phyloP scores from a whole-genome alignment of 805 yeast genomes.

The Diddensiella santjacobensis region DNA sequence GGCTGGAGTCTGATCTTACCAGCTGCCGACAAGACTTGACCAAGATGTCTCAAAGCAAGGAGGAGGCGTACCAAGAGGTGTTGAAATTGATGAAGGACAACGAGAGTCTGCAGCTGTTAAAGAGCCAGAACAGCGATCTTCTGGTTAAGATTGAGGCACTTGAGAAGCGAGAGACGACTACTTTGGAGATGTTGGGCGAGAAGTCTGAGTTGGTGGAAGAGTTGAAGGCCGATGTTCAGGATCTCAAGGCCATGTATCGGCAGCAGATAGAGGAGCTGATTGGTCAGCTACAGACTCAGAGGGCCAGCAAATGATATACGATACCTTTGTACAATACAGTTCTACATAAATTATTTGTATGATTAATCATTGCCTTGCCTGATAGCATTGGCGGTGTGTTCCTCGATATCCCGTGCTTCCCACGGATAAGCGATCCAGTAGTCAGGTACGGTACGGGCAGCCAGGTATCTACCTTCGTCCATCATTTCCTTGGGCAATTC shows the following conservation, averaged over 20 bases:
- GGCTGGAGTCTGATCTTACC: conserved; percentile 73
- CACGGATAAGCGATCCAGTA: conserved; percentile 88
- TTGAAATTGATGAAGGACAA: conserved; percentile 53
- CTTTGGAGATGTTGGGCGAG: conserved; percentile 75
- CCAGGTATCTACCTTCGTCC: conserved; percentile 60
- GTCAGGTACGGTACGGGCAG: conserved; percentile 73
- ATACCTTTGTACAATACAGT: neutral
- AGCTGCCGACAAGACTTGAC: conserved; percentile 61
- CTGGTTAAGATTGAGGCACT: conserved; percentile 36
- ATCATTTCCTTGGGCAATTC: conserved; percentile 61
- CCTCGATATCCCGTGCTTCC: conserved; percentile 80
- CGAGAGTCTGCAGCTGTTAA: conserved; percentile 40
- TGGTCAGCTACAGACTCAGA: conserved; percentile 38
- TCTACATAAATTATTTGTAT: neutral
- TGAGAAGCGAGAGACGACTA: conserved; percentile 47
- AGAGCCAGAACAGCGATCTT: conserved; percentile 36
- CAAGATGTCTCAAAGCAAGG: conserved; percentile 53
- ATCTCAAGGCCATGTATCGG: conserved; percentile 77
- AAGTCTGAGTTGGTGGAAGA: conserved; percentile 84
- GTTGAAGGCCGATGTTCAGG: conserved; percentile 80
- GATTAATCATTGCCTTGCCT: conserved; percentile 59
- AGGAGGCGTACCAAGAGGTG: conserved; percentile 64
- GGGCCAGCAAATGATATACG: neutral
- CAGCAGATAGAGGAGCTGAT: conserved; percentile 87
- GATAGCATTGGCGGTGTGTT: conserved; percentile 62